Evolutionary conservation across 768 basidiomycete species (phyloP).

Genomic region (Tricholoma saponaceum): DNA sequence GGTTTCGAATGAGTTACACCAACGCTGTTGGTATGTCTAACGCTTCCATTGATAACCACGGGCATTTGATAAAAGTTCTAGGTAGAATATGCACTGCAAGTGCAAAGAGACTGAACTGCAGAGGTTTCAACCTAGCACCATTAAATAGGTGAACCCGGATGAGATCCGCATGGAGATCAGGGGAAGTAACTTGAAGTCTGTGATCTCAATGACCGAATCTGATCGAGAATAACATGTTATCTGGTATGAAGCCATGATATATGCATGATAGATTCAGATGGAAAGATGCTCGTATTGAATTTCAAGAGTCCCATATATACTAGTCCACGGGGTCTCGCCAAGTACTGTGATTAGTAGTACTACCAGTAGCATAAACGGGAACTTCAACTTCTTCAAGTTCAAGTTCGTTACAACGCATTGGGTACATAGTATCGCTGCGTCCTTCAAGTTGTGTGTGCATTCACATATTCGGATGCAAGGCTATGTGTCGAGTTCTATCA

Average conservation of each 20-base stretch:
- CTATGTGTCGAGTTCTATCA: too few species aligned
- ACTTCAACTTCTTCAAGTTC: too few species aligned
- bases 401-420: too few species aligned
- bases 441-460: too few species aligned
- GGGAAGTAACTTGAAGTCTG: background rate
- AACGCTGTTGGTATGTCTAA: slow-evolving; percentile 7
- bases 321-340: background rate
- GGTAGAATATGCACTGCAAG: background rate
- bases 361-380: too few species aligned
- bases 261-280: background rate
- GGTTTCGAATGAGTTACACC: background rate
- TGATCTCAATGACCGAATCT: background rate
- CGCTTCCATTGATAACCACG: slow-evolving; percentile 20
- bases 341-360: too few species aligned
- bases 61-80: slow-evolving; percentile 17
- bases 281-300: background rate
- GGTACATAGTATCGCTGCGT: too few species aligned
- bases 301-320: too few species aligned
- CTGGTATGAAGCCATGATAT: background rate
- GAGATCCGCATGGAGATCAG: slow-evolving; percentile 12
- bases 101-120: background rate
- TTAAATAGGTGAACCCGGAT: slow-evolving; percentile 17
- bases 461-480: too few species aligned
- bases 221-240: background rate
- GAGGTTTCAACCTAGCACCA: slow-evolving; percentile 5